Conservation (phyloP, 495 filamentous ascomycete genomes). For the Extremus antarcticus region DNA sequence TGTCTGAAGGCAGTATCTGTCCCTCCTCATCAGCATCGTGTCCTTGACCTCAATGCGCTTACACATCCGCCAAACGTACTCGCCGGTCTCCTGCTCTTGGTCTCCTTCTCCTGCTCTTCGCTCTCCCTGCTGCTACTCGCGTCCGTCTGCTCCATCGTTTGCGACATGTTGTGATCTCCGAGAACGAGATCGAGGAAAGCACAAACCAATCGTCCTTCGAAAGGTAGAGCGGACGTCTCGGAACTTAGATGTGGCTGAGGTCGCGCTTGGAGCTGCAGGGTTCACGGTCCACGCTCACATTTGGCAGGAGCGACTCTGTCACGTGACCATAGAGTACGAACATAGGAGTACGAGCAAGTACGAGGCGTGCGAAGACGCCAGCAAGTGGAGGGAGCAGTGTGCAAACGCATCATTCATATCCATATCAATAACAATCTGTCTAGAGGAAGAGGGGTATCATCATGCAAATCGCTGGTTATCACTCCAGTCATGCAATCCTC, state of each 20-base stretch:
- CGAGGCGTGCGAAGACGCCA: no score
- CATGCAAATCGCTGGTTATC: not conserved
- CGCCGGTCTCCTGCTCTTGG: conserved; percentile 74
- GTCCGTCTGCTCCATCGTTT: conserved; percentile 24
- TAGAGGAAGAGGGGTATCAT: not conserved
- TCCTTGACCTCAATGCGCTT: not conserved
- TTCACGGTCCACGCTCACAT: no score
- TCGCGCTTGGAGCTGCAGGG: no score
- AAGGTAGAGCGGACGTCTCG: not conserved
- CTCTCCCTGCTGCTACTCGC: conserved; percentile 34
- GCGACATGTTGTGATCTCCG: conserved; percentile 22
- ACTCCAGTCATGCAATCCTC: no score
- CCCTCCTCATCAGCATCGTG: not conserved
- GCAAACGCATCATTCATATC: not conserved
- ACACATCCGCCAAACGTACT: conserved; percentile 39
- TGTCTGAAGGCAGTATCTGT: conserved; percentile 85
- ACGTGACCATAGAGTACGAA: no score
- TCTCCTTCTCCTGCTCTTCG: conserved; percentile 53
- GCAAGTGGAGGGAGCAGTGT: no score
- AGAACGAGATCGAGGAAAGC: not conserved
- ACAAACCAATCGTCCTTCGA: not conserved
- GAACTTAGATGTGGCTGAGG: not conserved
- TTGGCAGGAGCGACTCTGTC: no score
- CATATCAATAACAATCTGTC: not conserved
- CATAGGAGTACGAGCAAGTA: not conserved